A percentile compares a stretch with the other conserved stretches of the same genome.
Conservation (phyloP, 768 basidiomycete species). For the Xerocomus brunneocitrinus region DNA sequence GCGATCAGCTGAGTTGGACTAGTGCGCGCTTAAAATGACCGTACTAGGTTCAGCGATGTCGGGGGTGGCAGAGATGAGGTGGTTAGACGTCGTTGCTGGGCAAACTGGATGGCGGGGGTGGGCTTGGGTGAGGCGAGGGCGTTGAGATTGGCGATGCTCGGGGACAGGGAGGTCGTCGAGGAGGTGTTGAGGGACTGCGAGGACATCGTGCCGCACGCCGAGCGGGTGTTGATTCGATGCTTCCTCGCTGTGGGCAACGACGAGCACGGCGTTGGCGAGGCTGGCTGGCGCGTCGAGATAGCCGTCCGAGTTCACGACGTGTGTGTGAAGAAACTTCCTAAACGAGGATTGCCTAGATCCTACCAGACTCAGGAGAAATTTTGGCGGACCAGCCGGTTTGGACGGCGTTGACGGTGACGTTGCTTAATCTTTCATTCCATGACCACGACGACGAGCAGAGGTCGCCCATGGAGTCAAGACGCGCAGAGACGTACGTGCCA, state of each 20-base stretch:
- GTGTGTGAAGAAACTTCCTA: slow-evolving; percentile 24
- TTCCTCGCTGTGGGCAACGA: slow-evolving; percentile 29
- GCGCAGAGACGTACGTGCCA: slow-evolving; percentile 32
- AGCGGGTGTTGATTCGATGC: slow-evolving; percentile 15
- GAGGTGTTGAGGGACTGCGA: slow-evolving; percentile 29
- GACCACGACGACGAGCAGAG: slow-evolving; percentile 29
- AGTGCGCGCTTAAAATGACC: neutral
- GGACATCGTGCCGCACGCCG: slow-evolving; percentile 22
- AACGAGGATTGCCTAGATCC: slow-evolving; percentile 1
- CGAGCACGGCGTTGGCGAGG: slow-evolving; percentile 17
- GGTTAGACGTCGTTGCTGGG: slow-evolving; percentile 37
- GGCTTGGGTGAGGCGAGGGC: slow-evolving; percentile 29
- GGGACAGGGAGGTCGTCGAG: slow-evolving; percentile 31
- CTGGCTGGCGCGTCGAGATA: slow-evolving; percentile 8
- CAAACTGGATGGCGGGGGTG: slow-evolving; percentile 9
- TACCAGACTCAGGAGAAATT: slow-evolving; percentile 20
- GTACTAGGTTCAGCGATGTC: slow-evolving; percentile 39
- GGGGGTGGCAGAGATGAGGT: slow-evolving; percentile 36
- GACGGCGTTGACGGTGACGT: slow-evolving; percentile 11
- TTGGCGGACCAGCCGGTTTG: slow-evolving; percentile 11
- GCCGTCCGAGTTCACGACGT: slow-evolving; percentile 7
- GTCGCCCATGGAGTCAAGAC: slow-evolving; percentile 28
- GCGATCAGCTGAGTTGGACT: slow-evolving; percentile 10
- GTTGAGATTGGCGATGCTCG: slow-evolving; percentile 32
- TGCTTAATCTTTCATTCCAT: slow-evolving; percentile 22